Percentiles rank a stretch among this genome's conserved stretches.
phyloP scores from a whole-genome alignment of 345 rosid species.

The Lepidium didymum region DNA sequence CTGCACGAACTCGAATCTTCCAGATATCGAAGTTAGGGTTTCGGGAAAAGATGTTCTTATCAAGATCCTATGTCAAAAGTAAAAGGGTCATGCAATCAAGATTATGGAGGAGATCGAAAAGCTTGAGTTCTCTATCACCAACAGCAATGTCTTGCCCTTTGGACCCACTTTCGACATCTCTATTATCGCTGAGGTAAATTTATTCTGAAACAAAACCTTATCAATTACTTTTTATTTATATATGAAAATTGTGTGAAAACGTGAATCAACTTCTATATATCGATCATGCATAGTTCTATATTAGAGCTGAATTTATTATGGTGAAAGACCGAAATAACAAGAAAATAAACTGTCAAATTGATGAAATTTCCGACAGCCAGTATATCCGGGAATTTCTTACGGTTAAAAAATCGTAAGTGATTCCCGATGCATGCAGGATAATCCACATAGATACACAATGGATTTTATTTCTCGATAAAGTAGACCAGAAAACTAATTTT shows the following conservation, averaged over 20 bases:
- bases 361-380: too few relatives aligned
- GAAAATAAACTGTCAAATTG: too few relatives aligned
- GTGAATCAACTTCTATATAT: not conserved
- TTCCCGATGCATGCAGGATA: too few relatives aligned
- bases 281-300: not conserved
- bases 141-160: constrained; percentile 60
- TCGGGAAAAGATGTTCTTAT: constrained; percentile 59
- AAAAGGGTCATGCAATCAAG: constrained; percentile 53
- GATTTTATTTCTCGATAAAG: too few relatives aligned
- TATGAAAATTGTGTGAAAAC: not conserved
- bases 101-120: constrained; percentile 62
- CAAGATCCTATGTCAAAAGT: constrained; percentile 73
- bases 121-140: constrained; percentile 41
- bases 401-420: too few relatives aligned
- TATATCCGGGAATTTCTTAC: too few relatives aligned
- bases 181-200: constrained; percentile 58
- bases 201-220: too few relatives aligned
- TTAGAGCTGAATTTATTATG: not conserved
- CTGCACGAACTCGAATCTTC: constrained; percentile 37
- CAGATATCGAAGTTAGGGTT: constrained; percentile 76
- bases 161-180: constrained; percentile 71
- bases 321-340: not conserved
- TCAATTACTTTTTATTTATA: too few relatives aligned
- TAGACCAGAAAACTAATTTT: too few relatives aligned
- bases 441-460: too few relatives aligned